Evolutionary conservation across 108 stramenopile genomes (phyloP), one percentile per base, ranked within the genome.

Genomic region (Skeletonema costatum): DNA sequence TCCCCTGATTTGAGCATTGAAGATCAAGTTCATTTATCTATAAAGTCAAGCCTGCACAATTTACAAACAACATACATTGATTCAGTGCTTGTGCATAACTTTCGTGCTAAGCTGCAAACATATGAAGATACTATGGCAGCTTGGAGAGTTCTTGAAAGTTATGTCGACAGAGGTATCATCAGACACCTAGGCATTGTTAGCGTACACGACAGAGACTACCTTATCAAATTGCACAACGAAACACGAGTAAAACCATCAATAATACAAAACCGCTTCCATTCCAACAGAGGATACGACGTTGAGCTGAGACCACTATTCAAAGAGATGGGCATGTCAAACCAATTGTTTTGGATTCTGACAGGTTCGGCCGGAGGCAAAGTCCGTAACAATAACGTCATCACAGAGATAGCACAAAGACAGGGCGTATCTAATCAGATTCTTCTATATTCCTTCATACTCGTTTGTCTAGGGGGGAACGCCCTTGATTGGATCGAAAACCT

Each of bases 231-330:
- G 17, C 38, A 67, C 38, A 36, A 29, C 8, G 60, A 81, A 31
- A 73, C 81, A 32, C 60, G 64, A 51, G 77, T 85, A 33, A 81
- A 72, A 61, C 84, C 84, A 19, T 46, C 64, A 25, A 77, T 85
- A 5, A 71, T 85, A 8, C 84, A 85, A 65, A 85, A 85, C 56
- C 46, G 84, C 1, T 85, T 85, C 41, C 84, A 85, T 66, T 58
- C 75, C 11, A 85, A 85, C 33, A 69, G 84, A 11, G 16, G 68
- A 7, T 85, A 78, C 41, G 80, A 82, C 42, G 41, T 81, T 71
- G 51, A 51, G 13, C 68, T 76, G 11, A 32, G 76, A 21, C 53
- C 68, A 36, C 21, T 59, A 29, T 76, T 76, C 61, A 76, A 62
- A 25, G 68, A 70, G 11, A 42, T 62, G 62, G 76, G 68, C 17